Evolutionary conservation across 1,139 yeast genomes (phyloP).

Genomic region (Yamadazyma kanchanaburiensis): DNA sequence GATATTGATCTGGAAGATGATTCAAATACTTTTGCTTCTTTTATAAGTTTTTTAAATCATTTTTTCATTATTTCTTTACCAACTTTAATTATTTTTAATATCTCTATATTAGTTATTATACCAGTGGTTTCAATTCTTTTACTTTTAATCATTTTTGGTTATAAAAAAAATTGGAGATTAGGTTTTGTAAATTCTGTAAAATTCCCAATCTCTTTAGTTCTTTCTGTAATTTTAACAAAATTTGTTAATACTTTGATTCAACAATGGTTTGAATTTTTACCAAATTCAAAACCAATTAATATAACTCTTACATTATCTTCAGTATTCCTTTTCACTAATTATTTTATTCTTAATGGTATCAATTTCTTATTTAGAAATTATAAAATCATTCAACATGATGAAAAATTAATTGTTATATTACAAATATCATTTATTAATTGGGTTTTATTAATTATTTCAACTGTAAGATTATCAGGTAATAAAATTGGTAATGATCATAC

Average conservation of each 20-base stretch:
- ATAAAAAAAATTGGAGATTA: conserved; percentile 50
- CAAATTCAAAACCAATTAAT: conserved; percentile 50
- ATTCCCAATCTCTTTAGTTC: conserved; percentile 51
- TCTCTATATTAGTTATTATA: conserved; percentile 46
- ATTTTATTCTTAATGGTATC: conserved; percentile 48
- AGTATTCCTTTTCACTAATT: conserved; percentile 52
- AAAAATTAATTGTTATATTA: conserved; percentile 63
- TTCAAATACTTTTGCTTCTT: conserved; percentile 48
- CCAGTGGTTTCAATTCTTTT: conserved; percentile 55
- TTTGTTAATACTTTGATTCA: conserved; percentile 21
- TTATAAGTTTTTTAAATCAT: conserved; percentile 57
- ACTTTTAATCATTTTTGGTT: conserved; percentile 40
- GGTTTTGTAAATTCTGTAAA: conserved; percentile 40
- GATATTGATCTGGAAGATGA: conserved; percentile 30
- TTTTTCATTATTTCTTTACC: conserved; percentile 56
- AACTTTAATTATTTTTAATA: conserved; percentile 43
- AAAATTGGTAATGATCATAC: conserved; percentile 47
- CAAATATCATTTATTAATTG: conserved; percentile 58
- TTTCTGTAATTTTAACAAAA: conserved; percentile 39
- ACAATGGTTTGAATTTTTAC: conserved; percentile 39
- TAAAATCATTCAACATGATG: conserved; percentile 61
- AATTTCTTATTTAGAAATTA: conserved; percentile 39
- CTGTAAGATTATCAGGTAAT: conserved; percentile 45
- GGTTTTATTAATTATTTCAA: conserved; percentile 44
- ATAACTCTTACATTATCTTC: conserved; percentile 40